These are phyloP conservation scores for Suillus ampliporus DNA, from an alignment of 768 basidiomycete genomes.

Conservation along the genomic window DNA sequence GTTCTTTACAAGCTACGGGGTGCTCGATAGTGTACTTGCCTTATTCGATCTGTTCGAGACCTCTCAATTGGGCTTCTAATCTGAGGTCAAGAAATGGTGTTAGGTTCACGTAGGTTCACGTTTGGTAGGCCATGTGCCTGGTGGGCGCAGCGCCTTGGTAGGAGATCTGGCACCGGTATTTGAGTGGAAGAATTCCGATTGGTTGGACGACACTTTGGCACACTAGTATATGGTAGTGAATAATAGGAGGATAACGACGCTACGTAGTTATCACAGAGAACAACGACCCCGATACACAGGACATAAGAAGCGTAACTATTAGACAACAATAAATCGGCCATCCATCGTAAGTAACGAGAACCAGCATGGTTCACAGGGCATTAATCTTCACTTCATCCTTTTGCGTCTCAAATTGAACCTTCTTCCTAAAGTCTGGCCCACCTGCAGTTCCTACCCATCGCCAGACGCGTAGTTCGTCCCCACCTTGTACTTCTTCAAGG, in stretches of 20 bases:
- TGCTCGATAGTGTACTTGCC: constrained; percentile 45
- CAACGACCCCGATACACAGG: background rate
- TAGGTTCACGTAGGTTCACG: background rate
- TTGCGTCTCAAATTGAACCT: constrained; percentile 33
- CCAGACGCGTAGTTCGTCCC: constrained; percentile 92
- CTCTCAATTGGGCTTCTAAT: constrained; percentile 17
- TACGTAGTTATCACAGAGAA: background rate
- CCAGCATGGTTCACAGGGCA: background rate
- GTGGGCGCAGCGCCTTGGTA: background rate
- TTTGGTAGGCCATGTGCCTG: constrained; percentile 1
- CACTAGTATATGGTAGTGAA: background rate
- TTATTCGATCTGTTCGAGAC: constrained; percentile 42
- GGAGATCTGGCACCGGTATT: constrained; percentile 3
- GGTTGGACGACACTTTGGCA: background rate
- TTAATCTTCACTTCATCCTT: constrained; percentile 26
- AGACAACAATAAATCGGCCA: constrained; percentile 8
- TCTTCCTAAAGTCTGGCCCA: constrained; percentile 40
- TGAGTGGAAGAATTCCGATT: background rate
- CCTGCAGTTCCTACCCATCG: constrained; percentile 77
- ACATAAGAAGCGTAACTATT: background rate
- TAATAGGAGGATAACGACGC: background rate
- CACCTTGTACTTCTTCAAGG: constrained; percentile 81
- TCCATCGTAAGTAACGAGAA: background rate
- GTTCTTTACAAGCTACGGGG: constrained; percentile 35
- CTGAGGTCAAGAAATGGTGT: background rate